These are phyloP conservation scores for Suillus brevipes DNA, from an alignment of 768 basidiomycete genomes.

Conservation along the genomic window DNA sequence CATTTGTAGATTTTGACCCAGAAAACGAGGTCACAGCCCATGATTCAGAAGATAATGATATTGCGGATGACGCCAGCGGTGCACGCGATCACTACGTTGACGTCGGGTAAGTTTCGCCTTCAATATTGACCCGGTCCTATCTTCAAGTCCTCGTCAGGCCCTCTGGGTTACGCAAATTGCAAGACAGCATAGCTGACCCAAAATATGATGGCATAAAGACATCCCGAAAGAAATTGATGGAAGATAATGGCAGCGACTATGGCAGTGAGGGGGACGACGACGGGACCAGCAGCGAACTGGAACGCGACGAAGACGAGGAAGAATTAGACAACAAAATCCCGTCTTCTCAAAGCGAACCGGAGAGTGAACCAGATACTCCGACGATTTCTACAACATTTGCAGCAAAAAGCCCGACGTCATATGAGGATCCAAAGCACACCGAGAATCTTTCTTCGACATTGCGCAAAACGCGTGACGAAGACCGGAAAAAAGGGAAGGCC, in stretches of 20 bases:
- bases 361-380: constrained; percentile 2
- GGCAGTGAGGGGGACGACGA: constrained; percentile 25
- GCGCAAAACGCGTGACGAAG: constrained; percentile 62
- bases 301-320: constrained; percentile 11
- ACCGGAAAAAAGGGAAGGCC: constrained; percentile 80
- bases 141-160: constrained; percentile 44
- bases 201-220: constrained; percentile 77
- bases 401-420: constrained; percentile 16
- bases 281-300: constrained; percentile 21
- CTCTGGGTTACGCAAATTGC: constrained; percentile 64
- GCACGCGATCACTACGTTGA: constrained; percentile 80
- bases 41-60: constrained; percentile 40
- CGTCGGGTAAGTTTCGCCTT: constrained; percentile 61
- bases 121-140: constrained; percentile 5
- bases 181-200: constrained; percentile 66
- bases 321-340: constrained; percentile 14
- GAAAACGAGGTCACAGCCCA: constrained; percentile 58
- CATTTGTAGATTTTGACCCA: constrained; percentile 64
- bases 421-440: constrained; percentile 8
- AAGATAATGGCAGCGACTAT: constrained; percentile 30
- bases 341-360: constrained; percentile 15
- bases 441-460: constrained; percentile 55
- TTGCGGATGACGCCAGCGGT: constrained; percentile 31
- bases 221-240: constrained; percentile 57
- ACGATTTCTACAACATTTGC: constrained; percentile 12